Evolutionary conservation across 2,329 filamentous ascomycete genomes (phyloP), one percentile per base, ranked within the genome.

Genomic region (Atkinsonella texensis): DNA sequence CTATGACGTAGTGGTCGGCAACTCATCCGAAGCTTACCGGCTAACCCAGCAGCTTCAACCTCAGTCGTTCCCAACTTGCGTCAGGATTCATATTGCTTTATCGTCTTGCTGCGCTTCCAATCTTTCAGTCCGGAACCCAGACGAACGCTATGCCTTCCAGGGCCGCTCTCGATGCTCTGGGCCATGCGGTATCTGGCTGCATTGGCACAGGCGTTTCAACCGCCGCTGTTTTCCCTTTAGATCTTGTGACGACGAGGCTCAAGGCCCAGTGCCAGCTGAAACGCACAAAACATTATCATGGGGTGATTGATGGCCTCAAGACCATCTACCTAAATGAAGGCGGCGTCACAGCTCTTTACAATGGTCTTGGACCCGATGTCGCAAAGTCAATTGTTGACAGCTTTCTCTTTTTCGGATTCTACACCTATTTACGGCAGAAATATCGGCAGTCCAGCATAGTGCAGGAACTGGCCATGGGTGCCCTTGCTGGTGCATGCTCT

Each of bases 371-470:
- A 7, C 74, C 78, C 38, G 84, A 87, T 61, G 79, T 84, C 11
- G 74, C 71, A 60, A 88, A 86, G 65, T 82, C 80, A 23, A 74
- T 83, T 20, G 75, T 80, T 32, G 88, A 93, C 69, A 87, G 84
- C 52, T 91, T 93, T 63, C 74, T 94, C 49, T 94, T 94, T 73
- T 94, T 94, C 69, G 75, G 91, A 17, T 84, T 87, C 53, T 94
- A 95, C 68, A 86, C 75, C 55, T 65, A 73, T 28, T 62, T 75
- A 48, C 62, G 68, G 45, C 66, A 67, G 48, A 66, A 68, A 58
- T 68, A 63, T 53, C 57, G 68, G 56, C 61, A 59, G 18, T 69
- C 93, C 1, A 77, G 78, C 2, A 74, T 83, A 1, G 53, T 84
- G 20, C 84, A 89, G 60, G 88, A 95, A 66, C 74, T 95, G 35